phyloP scores from a whole-genome alignment of 345 rosid species.

The Hypericum perforatum region DNA sequence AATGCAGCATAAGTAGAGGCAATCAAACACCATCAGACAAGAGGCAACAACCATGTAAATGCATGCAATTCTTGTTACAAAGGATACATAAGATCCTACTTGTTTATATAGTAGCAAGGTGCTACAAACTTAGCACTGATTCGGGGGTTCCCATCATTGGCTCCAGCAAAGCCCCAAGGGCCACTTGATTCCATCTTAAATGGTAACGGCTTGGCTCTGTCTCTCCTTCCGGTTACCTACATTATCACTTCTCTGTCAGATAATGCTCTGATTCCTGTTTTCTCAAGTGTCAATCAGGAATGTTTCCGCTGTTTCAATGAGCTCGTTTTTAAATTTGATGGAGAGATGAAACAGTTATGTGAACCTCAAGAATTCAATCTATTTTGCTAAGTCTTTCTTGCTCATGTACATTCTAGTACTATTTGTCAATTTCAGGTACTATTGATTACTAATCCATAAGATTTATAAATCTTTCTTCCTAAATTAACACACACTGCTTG shows the following conservation, averaged over 20 bases:
- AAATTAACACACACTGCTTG: constrained; percentile 2
- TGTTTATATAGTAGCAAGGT: constrained; percentile 80
- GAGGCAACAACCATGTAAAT: background rate
- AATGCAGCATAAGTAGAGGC: too few relatives aligned
- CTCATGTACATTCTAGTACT: too few relatives aligned
- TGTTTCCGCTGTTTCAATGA: too few relatives aligned
- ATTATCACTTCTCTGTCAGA: background rate
- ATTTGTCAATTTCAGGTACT: too few relatives aligned
- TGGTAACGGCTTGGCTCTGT: constrained; percentile 85
- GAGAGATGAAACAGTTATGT: too few relatives aligned
- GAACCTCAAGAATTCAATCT: too few relatives aligned
- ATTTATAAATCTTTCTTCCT: background rate
- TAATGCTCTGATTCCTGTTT: too few relatives aligned
- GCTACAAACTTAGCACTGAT: constrained; percentile 80
- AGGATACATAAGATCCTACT: constrained; percentile 31
- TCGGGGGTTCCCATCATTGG: constrained; percentile 71
- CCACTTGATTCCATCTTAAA: constrained; percentile 81
- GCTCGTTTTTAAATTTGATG: too few relatives aligned
- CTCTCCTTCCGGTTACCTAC: constrained; percentile 97
- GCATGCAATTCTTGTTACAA: constrained; percentile 2
- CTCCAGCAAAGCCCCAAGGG: constrained; percentile 85
- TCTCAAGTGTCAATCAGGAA: too few relatives aligned
- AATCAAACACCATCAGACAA: too few relatives aligned
- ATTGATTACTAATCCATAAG: background rate
- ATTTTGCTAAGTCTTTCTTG: too few relatives aligned